Evolutionary conservation across 208 protist species (phyloP), one percentile per base, ranked within the genome.

Genomic region (Wallacemonas sp.): DNA sequence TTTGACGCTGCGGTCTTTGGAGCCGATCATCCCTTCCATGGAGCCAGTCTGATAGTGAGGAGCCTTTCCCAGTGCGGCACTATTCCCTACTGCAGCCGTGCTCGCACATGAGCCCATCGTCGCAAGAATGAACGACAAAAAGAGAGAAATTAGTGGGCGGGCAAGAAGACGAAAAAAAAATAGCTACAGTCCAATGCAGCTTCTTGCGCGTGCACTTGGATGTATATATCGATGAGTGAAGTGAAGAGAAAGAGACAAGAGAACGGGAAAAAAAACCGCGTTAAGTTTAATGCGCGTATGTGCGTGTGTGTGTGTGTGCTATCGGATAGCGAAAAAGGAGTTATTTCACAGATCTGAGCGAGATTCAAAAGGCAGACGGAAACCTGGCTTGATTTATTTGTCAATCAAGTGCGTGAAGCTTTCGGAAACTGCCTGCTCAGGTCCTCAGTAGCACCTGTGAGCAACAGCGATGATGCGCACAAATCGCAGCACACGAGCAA

Each of bases 71-170:
- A 5, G 12, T 9, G 12, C 44, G 5, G 44, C 12, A 41, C 6
- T 41, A 14, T 14, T 41, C 14, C 9, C 17, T 6, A 58, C 30
- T 14, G 51, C 26, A n/a, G 51, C 51, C 9, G 51, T 58, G 28
- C 51, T 58, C 28, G 51, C 51, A 39, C 51, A 58, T 21, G 51
- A 39, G 14, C 51, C 51, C 51, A 58, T 58, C 31, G 14, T 41
- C 44, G 22, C 44, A 26, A 22, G 17, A 41, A 14, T 41, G 36
- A 41, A 41, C 36, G 6, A 42, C 41, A 61, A 56, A 39, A 72
- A 55, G 38, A 49, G 21, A 38, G 19, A 9, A 46, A 39, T 22
- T 28, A 17, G 27, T n/a, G 42, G 12, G 49, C 31, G 54, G 6
- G 39, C 31, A 9, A 49, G 41, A 51, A 54, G 19, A 62, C 27